Base-by-base conservation (phyloP, 768 basidiomycete species). In the Russula earlei region DNA sequence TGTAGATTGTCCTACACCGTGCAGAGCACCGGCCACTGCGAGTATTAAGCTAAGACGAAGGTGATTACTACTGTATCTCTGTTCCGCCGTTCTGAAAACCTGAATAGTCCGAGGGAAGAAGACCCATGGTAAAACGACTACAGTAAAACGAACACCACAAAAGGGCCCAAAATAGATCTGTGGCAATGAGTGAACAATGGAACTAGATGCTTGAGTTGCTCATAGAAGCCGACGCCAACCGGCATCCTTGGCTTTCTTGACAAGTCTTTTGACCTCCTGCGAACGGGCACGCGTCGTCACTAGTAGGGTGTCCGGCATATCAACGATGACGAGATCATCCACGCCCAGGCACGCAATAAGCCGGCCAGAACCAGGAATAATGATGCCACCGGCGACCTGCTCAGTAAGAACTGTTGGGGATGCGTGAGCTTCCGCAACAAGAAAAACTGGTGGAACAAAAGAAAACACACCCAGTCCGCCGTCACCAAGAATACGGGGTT, bases 351-450 rank as follows among this genome's bases (percentile, higher is more conserved):
- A n/a, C n/a, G n/a, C 20, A n/a, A 92, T 83, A 52, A 91, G 75
- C 29, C 89, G 81, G 31, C 89, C 89, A 11, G 88, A 90, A 24
- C 85, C 87, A 38, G 89, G 89, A 20, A 92, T 87, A 37, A 92
- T 83, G 56, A 92, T 91, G 51, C 89, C 89, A 46, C 89, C 89
- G n/a, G 89, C 89, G 25, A 87, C 87, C 68, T 92, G 89, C 64
- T 92, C 89, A 3, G 89, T 91, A 45, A 91, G 74, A 55, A 91
- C 89, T 91, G 63, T 15, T 9, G 9, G 27, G 5, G 4, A 11
- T 55, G 7, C 20, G 22, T 49, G 33, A 38, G 54, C 17, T 42
- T 38, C 24, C 24, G 25, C 19, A 19, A 46, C 2, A 49, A 45
- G 14, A 15, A 37, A 29, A n/a, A 48, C n/a, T 24, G n/a, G n/a